phyloP scores from a whole-genome alignment of 805 yeast genomes.

The Cyberlindnera mississippiensis region DNA sequence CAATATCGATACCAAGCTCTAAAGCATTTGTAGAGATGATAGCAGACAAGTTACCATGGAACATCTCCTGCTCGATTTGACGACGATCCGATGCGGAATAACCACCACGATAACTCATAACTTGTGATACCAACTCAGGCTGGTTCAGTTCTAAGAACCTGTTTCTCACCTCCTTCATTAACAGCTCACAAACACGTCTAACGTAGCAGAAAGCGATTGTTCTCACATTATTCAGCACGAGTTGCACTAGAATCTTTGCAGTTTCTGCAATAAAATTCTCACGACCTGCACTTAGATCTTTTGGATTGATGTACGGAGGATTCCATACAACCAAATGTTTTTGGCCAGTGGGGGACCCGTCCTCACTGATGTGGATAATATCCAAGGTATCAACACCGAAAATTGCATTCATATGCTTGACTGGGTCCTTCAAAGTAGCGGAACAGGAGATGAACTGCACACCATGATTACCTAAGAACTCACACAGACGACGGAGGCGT shows the following conservation, averaged over 20 bases:
- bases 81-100: conserved; percentile 84
- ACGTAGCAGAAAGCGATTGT: conserved; percentile 90
- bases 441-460: conserved; percentile 84
- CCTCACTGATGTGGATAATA: conserved; percentile 58
- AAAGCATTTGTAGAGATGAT: conserved; percentile 93
- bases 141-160: conserved; percentile 42
- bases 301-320: conserved; percentile 65
- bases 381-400: conserved; percentile 61
- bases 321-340: conserved; percentile 80
- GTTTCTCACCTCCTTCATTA: conserved; percentile 80
- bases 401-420: conserved; percentile 62
- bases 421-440: conserved; percentile 82
- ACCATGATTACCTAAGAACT: conserved; percentile 45
- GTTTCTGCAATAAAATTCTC: conserved; percentile 72
- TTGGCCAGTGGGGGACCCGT: conserved; percentile 86
- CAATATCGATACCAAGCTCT: conserved; percentile 94
- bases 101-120: conserved; percentile 95
- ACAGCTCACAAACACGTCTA: conserved; percentile 77
- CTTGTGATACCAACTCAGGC: conserved; percentile 49
- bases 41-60: conserved; percentile 77
- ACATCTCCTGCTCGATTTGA: conserved; percentile 85
- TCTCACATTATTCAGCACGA: conserved; percentile 61
- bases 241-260: conserved; percentile 64
- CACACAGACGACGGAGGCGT: conserved; percentile 64
- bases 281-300: conserved; percentile 55